Percentiles rank a stretch among this genome's conserved stretches.
Conservation (phyloP, 2,329 filamentous ascomycete species). For the Phaeoacremonium minimum region DNA sequence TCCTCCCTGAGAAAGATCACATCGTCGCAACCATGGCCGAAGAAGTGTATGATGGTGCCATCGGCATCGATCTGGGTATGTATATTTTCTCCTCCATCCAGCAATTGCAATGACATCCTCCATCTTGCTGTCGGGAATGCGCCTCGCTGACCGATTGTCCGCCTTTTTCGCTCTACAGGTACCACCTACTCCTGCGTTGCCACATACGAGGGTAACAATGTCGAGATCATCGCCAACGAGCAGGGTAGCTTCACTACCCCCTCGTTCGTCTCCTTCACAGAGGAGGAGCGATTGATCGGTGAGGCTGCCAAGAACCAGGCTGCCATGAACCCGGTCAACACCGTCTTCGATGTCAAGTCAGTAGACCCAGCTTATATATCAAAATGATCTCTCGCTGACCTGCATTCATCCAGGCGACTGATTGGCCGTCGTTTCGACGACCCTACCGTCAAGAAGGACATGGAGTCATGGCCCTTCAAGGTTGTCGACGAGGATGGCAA, state of each 20-base stretch:
- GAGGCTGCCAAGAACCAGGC: conserved; percentile 99
- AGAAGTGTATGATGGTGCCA: conserved; percentile 99
- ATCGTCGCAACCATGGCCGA: conserved; percentile 71
- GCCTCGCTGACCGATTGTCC: conserved; percentile 13
- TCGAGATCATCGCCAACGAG: conserved; percentile 99
- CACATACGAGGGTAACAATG: conserved; percentile 98
- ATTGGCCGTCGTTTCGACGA: conserved; percentile 96
- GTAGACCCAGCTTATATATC: conserved; percentile 28
- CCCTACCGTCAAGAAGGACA: conserved; percentile 96
- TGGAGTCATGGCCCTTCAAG: conserved; percentile 99
- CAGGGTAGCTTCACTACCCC: conserved; percentile 99
- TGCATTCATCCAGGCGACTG: conserved; percentile 74
- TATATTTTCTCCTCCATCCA: conserved; percentile 13
- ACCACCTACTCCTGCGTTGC: conserved; percentile 99
- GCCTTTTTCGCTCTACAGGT: conserved; percentile 47
- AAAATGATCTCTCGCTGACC: conserved; percentile 8
- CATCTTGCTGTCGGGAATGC: conserved; percentile 2
- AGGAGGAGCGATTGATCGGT: conserved; percentile 97
- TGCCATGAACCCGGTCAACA: conserved; percentile 98
- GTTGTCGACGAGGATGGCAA: conserved; percentile 83
- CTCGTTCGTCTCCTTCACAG: conserved; percentile 98
- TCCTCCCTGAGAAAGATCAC: conserved; percentile 1
- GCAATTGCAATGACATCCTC: no score
- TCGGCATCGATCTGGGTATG: conserved; percentile 99
- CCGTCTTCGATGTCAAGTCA: conserved; percentile 98